Evolutionary conservation across 1,284 basidiomycete genomes (phyloP), one percentile per base, ranked within the genome.

Genomic region (Schizophyllum commune): DNA sequence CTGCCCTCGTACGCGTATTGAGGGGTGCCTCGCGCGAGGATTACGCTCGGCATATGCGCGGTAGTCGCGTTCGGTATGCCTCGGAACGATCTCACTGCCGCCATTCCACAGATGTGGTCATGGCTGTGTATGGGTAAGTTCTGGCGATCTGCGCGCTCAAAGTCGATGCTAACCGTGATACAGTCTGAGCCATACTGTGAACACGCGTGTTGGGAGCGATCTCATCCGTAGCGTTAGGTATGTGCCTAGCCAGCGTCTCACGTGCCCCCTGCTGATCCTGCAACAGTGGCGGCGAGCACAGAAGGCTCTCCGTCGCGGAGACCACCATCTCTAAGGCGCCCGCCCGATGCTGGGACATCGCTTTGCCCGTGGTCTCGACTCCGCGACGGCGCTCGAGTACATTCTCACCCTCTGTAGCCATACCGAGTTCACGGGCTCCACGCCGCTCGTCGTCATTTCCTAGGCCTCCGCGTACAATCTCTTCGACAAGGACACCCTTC

Each of bases 261-360:
- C 7, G 7, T 6, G 6, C 6, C 34, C 13, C 13, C 7, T 13
- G 6, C 6, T 7, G 34, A 39, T 13, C 13, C 6, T 39, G n/a
- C n/a, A 7, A 13, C 34, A 88, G 85, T 22, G 93, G 92, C 19
- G 93, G 94, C 15, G 88, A 92, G 74, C 83, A 83, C 67, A 88
- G 87, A 68, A 80, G 89, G 56, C 87, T 90, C 19, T 61, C 61
- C 32, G 64, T 66, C 21, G 60, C 65, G 6, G 65, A 66, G 58
- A 63, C 63, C 55, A 63, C 62, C 7, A 33, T 66, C 34, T 61
- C 63, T 19, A 63, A 61, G 64, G 32, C 34, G 58, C 63, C 65
- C 32, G 60, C 64, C 1, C 63, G 63, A 52, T 66, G 63, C 57
- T 66, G 65, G 65, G 65, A 66, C 47, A 66, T n/a, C n/a, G 64